Evolutionary conservation across 805 yeast species (phyloP), one percentile per base, ranked within the genome.

Genomic region (Saccharomycopsis sp.): DNA sequence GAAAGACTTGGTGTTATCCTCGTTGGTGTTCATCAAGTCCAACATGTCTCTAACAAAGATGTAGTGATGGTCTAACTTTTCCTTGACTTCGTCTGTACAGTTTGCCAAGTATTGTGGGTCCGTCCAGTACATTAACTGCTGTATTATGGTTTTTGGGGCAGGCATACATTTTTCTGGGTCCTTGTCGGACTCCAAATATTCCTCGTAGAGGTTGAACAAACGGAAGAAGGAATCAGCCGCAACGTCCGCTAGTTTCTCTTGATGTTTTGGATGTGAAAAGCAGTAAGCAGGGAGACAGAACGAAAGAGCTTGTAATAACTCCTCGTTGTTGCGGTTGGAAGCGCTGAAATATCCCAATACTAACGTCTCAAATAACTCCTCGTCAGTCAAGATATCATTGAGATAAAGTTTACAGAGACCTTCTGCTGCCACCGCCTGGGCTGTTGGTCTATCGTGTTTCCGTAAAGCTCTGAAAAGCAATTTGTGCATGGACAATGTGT

Each of bases 211-310:
- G 46, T 70, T 73, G 62, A 81, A 80, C 60, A 87, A 69, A 64
- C 94, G 74, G 56, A 75, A 72, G 46, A 88, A 70, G 2, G 88
- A 81, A 70, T 87, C 92, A 2, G 84, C 81, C 34, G 86, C 83
- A 24, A 87, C 78, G 34, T 80, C 71, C 4, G 84, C 78, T 65
- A 91, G 71, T 60, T 84, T 75, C 53, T 76, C 78, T 68, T 89
- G 97, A 67, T 91, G 96, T 16, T 73, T 72, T 0, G 76, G 73
- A 64, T 85, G 91, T 37, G 96, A 87, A 66, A 83, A 87, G 44
- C 94, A 84, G 68, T 88, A 90, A 0, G 88, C 96, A 0, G 97
- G 97, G 16, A 91, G 76, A 68, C 96, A 91, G 66, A 89, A 91
- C 8, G 94, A 82, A 59, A 91, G 79, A 0, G 88, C 87, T 69